Base-by-base conservation (phyloP, 768 basidiomycete species). In the Tylopilus rubrobrunneus region DNA sequence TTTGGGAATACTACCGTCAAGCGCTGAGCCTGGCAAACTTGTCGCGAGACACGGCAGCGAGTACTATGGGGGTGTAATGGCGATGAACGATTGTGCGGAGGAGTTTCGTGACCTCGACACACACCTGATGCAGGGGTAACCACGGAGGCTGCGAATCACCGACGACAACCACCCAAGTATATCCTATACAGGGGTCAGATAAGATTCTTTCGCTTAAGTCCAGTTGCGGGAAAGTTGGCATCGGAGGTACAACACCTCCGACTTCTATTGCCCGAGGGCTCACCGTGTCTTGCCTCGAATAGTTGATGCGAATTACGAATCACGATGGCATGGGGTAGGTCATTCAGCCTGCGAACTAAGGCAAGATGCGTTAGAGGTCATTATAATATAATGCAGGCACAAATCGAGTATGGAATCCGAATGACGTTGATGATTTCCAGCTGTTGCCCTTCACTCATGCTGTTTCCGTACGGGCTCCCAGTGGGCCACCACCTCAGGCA, bases 191-290 rank as follows among this genome's bases (percentile, higher is more conserved):
- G 39, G 49, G 34, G 43, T 33, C 14, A 11, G 21, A 6, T 1
- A 21, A 11, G 29, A 50, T 52, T 49, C 52, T 46, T 56, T 65
- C 46, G 57, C 47, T 45, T 60, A 49, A 25, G 27, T 11, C 46
- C 31, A 23, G 5, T 29, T 36, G 45, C 41, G 46, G 45, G 34
- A 51, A 42, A 29, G 19, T 12, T 45, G 28, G 36, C 33, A 54
- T 57, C 63, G 65, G 65, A 48, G 61, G 61, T 57, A 19, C 46
- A 55, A 61, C 41, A 39, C 19, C 64, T 56, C 65, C 65, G 65
- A 66, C 65, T 53, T 52, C 37, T n/a, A 62, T 56, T 45, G 12
- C n/a, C 60, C 58, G 55, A 65, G 37, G 17, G 31, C n/a, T 17
- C 31, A 1, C 15, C 21, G 33, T 27, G 27, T 34, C 31, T 17